These are phyloP conservation scores for Amborella trichopoda DNA, from an alignment of 164 flowering plant genomes.

Conservation along the genomic window DNA sequence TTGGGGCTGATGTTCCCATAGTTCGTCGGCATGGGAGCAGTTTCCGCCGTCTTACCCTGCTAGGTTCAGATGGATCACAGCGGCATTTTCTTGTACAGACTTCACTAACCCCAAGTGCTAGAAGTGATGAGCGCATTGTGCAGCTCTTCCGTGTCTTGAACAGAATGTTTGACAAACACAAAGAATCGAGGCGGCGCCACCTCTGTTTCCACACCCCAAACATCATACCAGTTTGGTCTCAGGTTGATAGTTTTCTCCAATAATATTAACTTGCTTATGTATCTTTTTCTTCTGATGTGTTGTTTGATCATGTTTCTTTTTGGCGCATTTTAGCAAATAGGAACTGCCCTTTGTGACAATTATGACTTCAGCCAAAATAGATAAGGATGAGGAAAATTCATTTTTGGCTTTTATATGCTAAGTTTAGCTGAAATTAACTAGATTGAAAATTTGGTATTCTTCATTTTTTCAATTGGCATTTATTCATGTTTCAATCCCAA, in stretches of 20 bases:
- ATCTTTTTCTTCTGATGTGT: not conserved
- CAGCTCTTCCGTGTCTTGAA: slow-evolving; percentile 98
- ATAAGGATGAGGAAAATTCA: no score
- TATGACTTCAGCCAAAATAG: no score
- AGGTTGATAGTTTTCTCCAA: slow-evolving; percentile 46
- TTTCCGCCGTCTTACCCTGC: slow-evolving; percentile 82
- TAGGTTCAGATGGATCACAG: slow-evolving; percentile 98
- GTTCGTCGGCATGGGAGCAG: slow-evolving; percentile 99
- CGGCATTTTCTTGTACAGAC: slow-evolving; percentile 98
- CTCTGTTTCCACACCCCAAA: slow-evolving; percentile 88
- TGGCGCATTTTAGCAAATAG: not conserved
- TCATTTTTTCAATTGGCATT: no score
- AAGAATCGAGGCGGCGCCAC: slow-evolving; percentile 93
- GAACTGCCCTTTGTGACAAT: slow-evolving; percentile 2
- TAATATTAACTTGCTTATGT: no score
- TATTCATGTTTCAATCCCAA: no score
- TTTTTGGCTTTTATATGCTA: no score
- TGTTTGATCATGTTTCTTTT: not conserved
- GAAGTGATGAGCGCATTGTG: slow-evolving; percentile 94
- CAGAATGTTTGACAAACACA: slow-evolving; percentile 97
- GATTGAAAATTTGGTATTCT: no score
- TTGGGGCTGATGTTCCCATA: slow-evolving; percentile 95
- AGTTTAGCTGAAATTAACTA: no score
- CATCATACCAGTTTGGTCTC: slow-evolving; percentile 99
- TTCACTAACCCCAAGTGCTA: slow-evolving; percentile 92